Conservation (phyloP, 140 eudicot genomes). For the Artemisia princeps region DNA sequence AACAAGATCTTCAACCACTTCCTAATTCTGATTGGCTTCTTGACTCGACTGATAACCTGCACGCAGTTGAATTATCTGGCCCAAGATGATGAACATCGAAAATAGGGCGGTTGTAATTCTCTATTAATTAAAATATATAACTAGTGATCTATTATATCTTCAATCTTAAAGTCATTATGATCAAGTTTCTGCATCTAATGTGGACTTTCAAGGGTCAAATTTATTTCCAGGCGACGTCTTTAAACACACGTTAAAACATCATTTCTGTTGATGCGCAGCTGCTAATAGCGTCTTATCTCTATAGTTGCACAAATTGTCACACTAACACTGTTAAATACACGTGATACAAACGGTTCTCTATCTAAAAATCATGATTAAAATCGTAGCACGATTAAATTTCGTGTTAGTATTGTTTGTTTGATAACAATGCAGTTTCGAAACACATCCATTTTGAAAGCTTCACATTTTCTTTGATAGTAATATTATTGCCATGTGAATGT, state of each 20-base stretch:
- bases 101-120: constrained; percentile 12
- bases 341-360: too few species aligned
- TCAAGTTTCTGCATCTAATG: not conserved
- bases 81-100: constrained; percentile 46
- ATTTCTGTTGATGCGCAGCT: not conserved
- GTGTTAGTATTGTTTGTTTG: too few species aligned
- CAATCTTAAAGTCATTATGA: constrained; percentile 10
- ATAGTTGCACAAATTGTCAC: not conserved
- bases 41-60: constrained; percentile 76
- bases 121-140: constrained; percentile 3
- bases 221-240: not conserved
- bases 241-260: not conserved
- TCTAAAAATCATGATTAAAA: too few species aligned
- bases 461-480: too few species aligned
- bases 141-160: constrained; percentile 11
- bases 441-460: too few species aligned
- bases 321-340: too few species aligned
- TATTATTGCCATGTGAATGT: too few species aligned
- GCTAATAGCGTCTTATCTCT: too few species aligned
- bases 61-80: constrained; percentile 81
- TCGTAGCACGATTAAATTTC: too few species aligned
- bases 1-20: constrained; percentile 63
- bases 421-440: too few species aligned
- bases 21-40: constrained; percentile 75
- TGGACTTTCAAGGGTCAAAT: not conserved